phyloP scores from a whole-genome alignment of 306 rosid species.

The Cicer bijugum region DNA sequence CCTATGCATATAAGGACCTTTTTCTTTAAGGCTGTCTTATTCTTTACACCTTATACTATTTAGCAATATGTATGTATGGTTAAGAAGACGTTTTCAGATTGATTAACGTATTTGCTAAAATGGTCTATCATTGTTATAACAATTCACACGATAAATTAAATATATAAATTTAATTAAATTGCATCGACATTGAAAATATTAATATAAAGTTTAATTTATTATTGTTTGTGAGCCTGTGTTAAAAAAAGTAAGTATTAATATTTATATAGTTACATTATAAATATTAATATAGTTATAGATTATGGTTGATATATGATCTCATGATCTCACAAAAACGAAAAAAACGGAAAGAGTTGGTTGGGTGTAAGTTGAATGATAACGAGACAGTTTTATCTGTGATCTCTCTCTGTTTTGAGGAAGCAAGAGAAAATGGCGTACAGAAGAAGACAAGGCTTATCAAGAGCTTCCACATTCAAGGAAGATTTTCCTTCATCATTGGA shows the following conservation, averaged over 20 bases:
- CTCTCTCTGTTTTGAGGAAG: neutral
- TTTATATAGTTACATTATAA: neutral
- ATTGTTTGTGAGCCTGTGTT: neutral
- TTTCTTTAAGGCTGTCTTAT: neutral
- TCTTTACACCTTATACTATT: neutral
- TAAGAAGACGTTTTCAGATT: neutral
- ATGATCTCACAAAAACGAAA: neutral
- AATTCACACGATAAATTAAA: no score
- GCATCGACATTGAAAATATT: no score
- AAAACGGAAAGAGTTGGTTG: slow-evolving; percentile 50
- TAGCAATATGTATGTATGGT: neutral
- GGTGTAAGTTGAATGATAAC: slow-evolving; percentile 42
- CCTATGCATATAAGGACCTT: neutral
- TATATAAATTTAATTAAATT: no score
- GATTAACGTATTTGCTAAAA: neutral
- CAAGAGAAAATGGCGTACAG: slow-evolving; percentile 72
- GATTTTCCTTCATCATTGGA: slow-evolving; percentile 54
- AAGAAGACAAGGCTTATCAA: slow-evolving; percentile 78
- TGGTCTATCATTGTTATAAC: no score
- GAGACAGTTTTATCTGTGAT: slow-evolving; percentile 29
- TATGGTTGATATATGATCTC: slow-evolving; percentile 36
- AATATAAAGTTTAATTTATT: neutral
- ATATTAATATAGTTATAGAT: neutral
- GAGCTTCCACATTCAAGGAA: slow-evolving; percentile 82
- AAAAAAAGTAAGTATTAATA: slow-evolving; percentile 27